A percentile compares a stretch with the other conserved stretches of the same genome.
Conservation (phyloP, 83 land plant genomes). For the Diphasiastrum complanatum region DNA sequence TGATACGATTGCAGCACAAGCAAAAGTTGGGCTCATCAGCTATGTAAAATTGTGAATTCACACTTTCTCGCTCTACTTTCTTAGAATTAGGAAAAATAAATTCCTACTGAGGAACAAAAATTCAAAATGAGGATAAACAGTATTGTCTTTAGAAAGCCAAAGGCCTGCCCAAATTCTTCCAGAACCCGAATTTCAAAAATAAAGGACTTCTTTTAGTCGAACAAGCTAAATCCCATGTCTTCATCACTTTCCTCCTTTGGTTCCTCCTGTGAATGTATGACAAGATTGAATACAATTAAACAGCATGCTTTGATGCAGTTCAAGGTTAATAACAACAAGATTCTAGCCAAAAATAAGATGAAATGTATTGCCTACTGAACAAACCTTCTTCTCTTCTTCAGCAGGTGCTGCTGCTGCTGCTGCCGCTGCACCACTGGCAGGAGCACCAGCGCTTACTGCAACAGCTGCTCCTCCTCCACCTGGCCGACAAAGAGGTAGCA, state of each 20-base stretch:
- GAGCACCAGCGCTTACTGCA: constrained; percentile 11
- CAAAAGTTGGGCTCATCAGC: no score
- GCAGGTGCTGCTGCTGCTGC: constrained; percentile 12
- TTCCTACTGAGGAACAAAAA: no score
- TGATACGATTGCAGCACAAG: no score
- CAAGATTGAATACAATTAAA: background rate
- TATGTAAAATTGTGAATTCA: no score
- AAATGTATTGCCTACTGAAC: no score
- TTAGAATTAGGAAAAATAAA: no score
- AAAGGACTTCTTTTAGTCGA: no score
- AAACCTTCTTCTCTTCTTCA: constrained; percentile 27
- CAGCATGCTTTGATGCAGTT: background rate
- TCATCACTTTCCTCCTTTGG: constrained; percentile 70
- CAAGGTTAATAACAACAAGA: background rate
- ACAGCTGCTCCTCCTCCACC: constrained; percentile 18
- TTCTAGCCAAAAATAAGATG: background rate
- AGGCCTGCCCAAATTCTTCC: no score
- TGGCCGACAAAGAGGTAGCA: background rate
- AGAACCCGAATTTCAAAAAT: no score
- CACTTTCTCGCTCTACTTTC: no score
- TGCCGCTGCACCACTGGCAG: constrained; percentile 7
- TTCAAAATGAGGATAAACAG: no score
- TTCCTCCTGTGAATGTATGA: constrained; percentile 53
- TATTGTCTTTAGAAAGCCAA: no score
- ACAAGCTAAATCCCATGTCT: constrained; percentile 66